Percentiles rank a stretch among this genome's conserved stretches.
phyloP scores from a whole-genome alignment of 2,329 filamentous ascomycete species.

The Colletotrichum sp. region DNA sequence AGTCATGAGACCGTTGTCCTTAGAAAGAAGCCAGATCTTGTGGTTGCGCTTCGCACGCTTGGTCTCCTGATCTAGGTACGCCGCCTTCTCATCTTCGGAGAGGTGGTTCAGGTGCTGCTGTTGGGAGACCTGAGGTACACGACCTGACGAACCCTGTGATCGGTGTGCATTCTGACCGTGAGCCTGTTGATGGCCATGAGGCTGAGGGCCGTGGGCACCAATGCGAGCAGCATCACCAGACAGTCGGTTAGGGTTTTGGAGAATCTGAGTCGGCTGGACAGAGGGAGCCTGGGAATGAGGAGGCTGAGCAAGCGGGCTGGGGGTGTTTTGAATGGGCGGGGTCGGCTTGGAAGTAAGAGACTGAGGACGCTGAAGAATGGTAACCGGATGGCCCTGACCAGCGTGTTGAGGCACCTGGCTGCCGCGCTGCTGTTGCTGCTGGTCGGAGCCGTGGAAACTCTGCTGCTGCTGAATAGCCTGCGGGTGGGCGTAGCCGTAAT shows the following conservation, averaged over 20 bases:
- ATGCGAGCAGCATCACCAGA: slow-evolving; percentile 50
- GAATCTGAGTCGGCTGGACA: slow-evolving; percentile 72
- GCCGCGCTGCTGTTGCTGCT: slow-evolving; percentile 31
- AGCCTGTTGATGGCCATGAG: slow-evolving; percentile 27
- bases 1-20: slow-evolving; percentile 97
- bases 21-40: slow-evolving; percentile 92
- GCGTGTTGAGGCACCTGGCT: slow-evolving; percentile 31
- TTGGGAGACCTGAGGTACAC: slow-evolving; percentile 59
- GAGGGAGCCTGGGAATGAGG: slow-evolving; percentile 42
- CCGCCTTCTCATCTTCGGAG: slow-evolving; percentile 82
- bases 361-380: slow-evolving; percentile 61
- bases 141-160: slow-evolving; percentile 64
- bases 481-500: slow-evolving; percentile 22
- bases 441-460: slow-evolving; percentile 20
- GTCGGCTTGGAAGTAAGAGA: slow-evolving; percentile 44
- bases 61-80: slow-evolving; percentile 88
- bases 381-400: slow-evolving; percentile 53
- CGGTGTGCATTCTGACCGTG: slow-evolving; percentile 43
- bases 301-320: slow-evolving; percentile 37
- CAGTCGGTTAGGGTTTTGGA: slow-evolving; percentile 78
- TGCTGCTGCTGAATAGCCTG: slow-evolving; percentile 18
- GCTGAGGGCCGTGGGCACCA: slow-evolving; percentile 17
- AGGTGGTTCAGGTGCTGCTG: slow-evolving; percentile 69
- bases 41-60: slow-evolving; percentile 97
- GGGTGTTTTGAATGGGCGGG: slow-evolving; percentile 33